Conservation (phyloP, 352 stramenopile species). For the Thraustochytrium sp. region DNA sequence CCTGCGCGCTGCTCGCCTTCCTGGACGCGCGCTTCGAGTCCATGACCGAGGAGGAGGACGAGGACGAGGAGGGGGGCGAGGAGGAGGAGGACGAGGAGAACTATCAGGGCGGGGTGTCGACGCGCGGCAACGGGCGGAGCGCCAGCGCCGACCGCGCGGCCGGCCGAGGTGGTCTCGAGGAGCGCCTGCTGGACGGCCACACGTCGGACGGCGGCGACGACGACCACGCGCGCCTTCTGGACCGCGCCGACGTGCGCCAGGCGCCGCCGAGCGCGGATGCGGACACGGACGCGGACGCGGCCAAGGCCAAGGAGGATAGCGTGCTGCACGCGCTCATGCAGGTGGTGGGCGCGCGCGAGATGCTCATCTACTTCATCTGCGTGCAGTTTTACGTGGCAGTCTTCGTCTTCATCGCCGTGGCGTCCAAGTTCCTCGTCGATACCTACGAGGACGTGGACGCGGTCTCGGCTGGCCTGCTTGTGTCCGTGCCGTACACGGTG, state of each 20-base stretch:
- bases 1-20: slow-evolving; percentile 3
- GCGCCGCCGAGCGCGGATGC: not conserved
- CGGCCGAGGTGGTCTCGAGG: not conserved
- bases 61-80: not conserved
- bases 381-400: slow-evolving; percentile 32
- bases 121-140: too few relatives aligned
- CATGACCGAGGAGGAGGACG: slow-evolving; percentile 19
- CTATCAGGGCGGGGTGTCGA: too few relatives aligned
- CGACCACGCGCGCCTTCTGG: not conserved
- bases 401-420: slow-evolving; percentile 35
- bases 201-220: not conserved
- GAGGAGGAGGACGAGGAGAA: not conserved
- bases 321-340: not conserved
- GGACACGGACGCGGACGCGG: not conserved
- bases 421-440: slow-evolving; percentile 23
- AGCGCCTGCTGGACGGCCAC: not conserved
- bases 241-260: not conserved
- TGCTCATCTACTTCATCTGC: slow-evolving; percentile 37
- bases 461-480: not conserved
- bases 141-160: not conserved
- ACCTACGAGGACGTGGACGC: slow-evolving; percentile 16
- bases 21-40: not conserved
- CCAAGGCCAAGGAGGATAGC: not conserved
- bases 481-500: slow-evolving; percentile 35
- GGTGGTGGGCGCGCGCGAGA: slow-evolving; percentile 1